Evolutionary conservation across 805 yeast genomes (phyloP).

Genomic region (Priceomyces haplophilus): DNA sequence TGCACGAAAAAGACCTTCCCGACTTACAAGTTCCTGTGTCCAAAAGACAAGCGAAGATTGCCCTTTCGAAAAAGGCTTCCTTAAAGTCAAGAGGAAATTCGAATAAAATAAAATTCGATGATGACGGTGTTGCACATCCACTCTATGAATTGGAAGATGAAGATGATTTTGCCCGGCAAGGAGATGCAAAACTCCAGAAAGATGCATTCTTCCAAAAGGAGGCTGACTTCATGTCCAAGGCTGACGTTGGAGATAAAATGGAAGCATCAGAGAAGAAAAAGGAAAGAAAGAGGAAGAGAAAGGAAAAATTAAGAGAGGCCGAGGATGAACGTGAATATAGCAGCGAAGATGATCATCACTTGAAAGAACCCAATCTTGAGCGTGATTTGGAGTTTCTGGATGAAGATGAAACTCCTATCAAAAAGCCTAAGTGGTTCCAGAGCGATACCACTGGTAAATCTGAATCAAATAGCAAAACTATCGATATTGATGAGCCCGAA

Average conservation of each 20-base stretch:
- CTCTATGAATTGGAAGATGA: constrained; percentile 88
- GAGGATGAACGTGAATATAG: constrained; percentile 40
- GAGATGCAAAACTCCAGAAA: constrained; percentile 67
- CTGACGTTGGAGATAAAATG: constrained; percentile 75
- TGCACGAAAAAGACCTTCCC: constrained; percentile 64
- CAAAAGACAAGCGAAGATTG: constrained; percentile 79
- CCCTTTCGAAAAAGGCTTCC: constrained; percentile 79
- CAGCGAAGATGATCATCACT: constrained; percentile 27
- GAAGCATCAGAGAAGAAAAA: constrained; percentile 72
- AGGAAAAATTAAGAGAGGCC: constrained; percentile 66
- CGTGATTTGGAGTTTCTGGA: constrained; percentile 41
- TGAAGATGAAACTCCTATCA: constrained; percentile 34
- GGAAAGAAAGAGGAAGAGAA: constrained; percentile 86
- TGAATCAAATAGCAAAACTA: constrained; percentile 29
- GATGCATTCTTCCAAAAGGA: constrained; percentile 65
- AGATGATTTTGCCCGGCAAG: constrained; percentile 76
- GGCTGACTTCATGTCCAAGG: constrained; percentile 60
- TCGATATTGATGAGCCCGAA: constrained; percentile 85
- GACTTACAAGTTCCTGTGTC: constrained; percentile 66
- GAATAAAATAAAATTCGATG: constrained; percentile 82
- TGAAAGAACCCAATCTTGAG: constrained; percentile 42
- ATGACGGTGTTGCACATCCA: constrained; percentile 90
- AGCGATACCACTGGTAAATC: constrained; percentile 20
- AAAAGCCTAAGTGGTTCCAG: constrained; percentile 53
- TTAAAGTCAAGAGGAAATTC: constrained; percentile 67